Base-by-base conservation (phyloP, 805 yeast species). In the Starmerella floricola region DNA sequence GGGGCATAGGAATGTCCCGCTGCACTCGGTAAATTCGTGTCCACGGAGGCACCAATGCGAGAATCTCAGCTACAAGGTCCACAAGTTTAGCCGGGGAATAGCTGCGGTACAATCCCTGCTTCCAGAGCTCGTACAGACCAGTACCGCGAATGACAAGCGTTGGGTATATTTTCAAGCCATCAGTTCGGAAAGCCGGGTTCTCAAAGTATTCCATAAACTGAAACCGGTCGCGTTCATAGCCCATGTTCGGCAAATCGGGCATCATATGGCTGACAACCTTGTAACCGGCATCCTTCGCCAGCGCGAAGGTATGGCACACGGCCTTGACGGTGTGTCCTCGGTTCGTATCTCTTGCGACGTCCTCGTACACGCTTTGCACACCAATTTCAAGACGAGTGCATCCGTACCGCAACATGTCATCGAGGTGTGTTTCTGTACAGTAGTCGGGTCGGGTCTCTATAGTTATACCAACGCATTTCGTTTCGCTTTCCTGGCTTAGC, bases 191-290 rank as follows among this genome's bases (percentile, higher is more conserved):
- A 23, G 76, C 94, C 1, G 98, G 98, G 60, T 84, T 91, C 55
- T 88, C 97, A 59, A 91, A 91, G 65, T 91, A 91, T 61, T 91
- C 98, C 56, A 79, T 76, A 59, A 91, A 91, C 64, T 91, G 98
- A 57, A 86, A 95, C 45, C 88, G 66, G 60, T 91, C 98, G 60
- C 98, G 74, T 64, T 91, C 98, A 94, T 88, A 84, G 16, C 97
- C 98, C 45, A 91, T 96, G 57, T 91, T 91, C 15, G 98, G 98
- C 55, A 91, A 69, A 67, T 91, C 98, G 13, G 98, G 98, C 98
- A 91, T 91, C 98, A 91, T 91, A 65, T 91, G 98, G 51, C 94
- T 78, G 19, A 91, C 98, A 41, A 91, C 94, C 60, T 91, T 91
- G 63, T 87, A 91, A 12, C 98, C 98, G 1, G 98, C 88, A 62